Percentiles rank a stretch among this genome's conserved stretches.
phyloP scores from a whole-genome alignment of 495 filamentous ascomycete species.

The Hypoxylon trugodes region DNA sequence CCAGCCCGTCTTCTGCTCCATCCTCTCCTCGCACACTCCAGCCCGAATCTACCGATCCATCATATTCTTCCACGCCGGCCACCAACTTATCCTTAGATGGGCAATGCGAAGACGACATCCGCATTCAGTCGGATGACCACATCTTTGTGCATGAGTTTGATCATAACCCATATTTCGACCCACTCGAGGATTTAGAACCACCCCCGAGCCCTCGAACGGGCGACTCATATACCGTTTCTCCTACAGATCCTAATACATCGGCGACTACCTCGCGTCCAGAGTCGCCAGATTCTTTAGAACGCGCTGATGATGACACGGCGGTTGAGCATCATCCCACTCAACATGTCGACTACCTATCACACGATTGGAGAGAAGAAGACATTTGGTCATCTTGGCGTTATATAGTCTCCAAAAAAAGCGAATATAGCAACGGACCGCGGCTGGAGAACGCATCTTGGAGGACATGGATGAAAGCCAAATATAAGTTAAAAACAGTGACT shows the following conservation, averaged over 20 bases:
- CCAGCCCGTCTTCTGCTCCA: conserved; percentile 59
- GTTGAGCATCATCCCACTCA: conserved; percentile 80
- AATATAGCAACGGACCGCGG: conserved; percentile 81
- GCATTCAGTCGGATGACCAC: conserved; percentile 57
- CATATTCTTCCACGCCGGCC: conserved; percentile 65
- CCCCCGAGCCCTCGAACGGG: conserved; percentile 53
- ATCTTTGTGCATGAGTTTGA: conserved; percentile 68
- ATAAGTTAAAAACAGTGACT: conserved; percentile 83
- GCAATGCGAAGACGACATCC: conserved; percentile 58
- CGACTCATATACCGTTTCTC: conserved; percentile 56
- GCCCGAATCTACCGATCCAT: conserved; percentile 50
- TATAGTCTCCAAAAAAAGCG: conserved; percentile 77
- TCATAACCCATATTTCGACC: conserved; percentile 56
- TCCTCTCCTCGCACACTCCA: conserved; percentile 52
- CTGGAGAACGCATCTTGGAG: conserved; percentile 98
- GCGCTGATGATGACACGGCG: conserved; percentile 83
- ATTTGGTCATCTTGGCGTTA: conserved; percentile 98
- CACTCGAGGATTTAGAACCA: conserved; percentile 58
- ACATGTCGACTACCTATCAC: conserved; percentile 96
- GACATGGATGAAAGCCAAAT: conserved; percentile 94
- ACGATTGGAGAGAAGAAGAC: conserved; percentile 96
- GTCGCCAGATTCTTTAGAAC: conserved; percentile 53
- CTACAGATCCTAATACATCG: conserved; percentile 54
- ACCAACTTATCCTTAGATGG: conserved; percentile 70
- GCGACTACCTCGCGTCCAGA: conserved; percentile 57